These are phyloP conservation scores for Gelatoporia subvermispora DNA, from an alignment of 768 basidiomycete species.

Conservation along the genomic window DNA sequence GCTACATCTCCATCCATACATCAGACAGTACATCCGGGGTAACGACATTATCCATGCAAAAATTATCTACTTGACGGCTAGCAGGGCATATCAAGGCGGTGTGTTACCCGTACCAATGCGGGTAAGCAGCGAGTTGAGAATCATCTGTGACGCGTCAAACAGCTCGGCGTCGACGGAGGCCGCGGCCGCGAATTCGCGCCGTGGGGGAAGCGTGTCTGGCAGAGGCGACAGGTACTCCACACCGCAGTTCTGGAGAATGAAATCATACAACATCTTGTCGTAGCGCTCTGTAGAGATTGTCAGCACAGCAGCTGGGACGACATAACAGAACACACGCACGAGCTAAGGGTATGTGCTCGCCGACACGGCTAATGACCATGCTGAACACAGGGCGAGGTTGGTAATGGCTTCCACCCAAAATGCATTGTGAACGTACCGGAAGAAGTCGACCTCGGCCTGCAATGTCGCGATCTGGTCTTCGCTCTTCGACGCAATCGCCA, in stretches of 20 bases:
- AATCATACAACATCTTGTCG: slow-evolving; percentile 51
- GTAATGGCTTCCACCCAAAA: not conserved
- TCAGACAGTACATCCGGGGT: too few species aligned
- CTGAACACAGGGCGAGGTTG: slow-evolving; percentile 26
- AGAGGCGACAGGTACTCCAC: slow-evolving; percentile 15
- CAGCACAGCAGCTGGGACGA: not conserved
- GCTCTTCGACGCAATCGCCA: slow-evolving; percentile 53
- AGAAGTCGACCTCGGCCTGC: slow-evolving; percentile 59
- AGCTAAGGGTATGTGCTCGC: slow-evolving; percentile 63
- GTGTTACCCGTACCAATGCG: too few species aligned
- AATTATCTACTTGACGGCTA: not conserved
- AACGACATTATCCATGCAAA: too few species aligned
- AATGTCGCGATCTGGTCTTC: slow-evolving; percentile 54
- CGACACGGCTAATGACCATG: slow-evolving; percentile 54
- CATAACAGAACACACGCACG: slow-evolving; percentile 27
- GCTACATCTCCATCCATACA: too few species aligned
- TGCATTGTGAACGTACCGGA: slow-evolving; percentile 42
- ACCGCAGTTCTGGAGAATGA: slow-evolving; percentile 20
- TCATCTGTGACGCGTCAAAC: too few species aligned
- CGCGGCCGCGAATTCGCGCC: not conserved
- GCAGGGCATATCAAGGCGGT: not conserved
- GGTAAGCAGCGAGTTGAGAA: too few species aligned
- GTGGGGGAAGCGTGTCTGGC: not conserved
- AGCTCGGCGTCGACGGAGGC: too few species aligned
- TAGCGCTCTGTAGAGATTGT: slow-evolving; percentile 35